Evolutionary conservation across 225 moss, liverwort and hornwort genomes (phyloP).

Genomic region (Takakia lepidozioides): DNA sequence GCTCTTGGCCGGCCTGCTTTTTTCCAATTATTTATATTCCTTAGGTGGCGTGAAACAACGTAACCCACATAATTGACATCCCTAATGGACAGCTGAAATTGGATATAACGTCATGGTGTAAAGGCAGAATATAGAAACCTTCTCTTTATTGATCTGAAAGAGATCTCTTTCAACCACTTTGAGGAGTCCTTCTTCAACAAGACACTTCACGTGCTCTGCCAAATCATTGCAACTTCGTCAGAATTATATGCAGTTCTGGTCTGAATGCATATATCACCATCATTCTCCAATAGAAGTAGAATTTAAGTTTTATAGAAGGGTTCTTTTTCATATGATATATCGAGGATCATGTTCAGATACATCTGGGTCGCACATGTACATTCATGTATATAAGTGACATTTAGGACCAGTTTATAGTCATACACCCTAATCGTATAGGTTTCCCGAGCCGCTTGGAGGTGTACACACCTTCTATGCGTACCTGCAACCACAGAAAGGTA

Average conservation of each 20-base stretch:
- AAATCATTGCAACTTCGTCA: background rate
- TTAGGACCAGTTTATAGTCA: too few species aligned
- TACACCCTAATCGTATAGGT: too few species aligned
- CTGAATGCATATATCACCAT: background rate
- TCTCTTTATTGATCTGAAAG: conserved; percentile 8
- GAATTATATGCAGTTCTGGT: background rate
- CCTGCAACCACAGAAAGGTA: conserved; percentile 3
- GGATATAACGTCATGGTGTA: background rate
- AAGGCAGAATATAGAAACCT: conserved; percentile 14
- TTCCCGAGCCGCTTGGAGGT: too few species aligned
- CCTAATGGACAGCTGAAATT: background rate
- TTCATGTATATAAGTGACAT: too few species aligned
- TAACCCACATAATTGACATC: background rate
- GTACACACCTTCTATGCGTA: conserved; percentile 15
- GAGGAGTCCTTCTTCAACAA: conserved; percentile 8
- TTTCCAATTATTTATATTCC: background rate
- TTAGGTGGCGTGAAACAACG: background rate
- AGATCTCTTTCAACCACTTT: conserved; percentile 12
- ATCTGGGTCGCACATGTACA: too few species aligned
- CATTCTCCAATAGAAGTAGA: too few species aligned
- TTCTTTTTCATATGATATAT: too few species aligned
- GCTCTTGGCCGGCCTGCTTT: background rate
- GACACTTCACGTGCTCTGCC: conserved; percentile 9
- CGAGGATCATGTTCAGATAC: too few species aligned
- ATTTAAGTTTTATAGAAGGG: too few species aligned